Evolutionary conservation across 768 basidiomycete genomes (phyloP).

Genomic region (Hydnum rufescens): DNA sequence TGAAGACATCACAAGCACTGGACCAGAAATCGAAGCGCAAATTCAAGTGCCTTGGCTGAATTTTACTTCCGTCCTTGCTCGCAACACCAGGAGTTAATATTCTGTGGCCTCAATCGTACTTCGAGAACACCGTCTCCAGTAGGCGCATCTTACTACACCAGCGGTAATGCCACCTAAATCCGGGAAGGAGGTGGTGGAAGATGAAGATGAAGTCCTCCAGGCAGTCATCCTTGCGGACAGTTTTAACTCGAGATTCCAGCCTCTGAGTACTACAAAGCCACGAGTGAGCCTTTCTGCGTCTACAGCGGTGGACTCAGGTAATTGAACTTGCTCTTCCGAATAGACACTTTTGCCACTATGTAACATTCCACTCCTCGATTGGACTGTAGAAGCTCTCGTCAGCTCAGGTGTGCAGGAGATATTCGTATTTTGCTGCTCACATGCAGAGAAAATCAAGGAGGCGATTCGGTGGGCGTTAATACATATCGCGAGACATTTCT

Average conservation of each 20-base stretch:
- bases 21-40: no score
- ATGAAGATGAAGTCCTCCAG: slow-evolving; percentile 68
- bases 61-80: no score
- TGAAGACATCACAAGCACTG: no score
- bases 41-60: no score
- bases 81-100: no score
- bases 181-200: slow-evolving; percentile 47
- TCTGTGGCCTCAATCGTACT: no score
- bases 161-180: slow-evolving; percentile 48
- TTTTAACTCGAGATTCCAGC: slow-evolving; percentile 84
- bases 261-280: slow-evolving; percentile 72
- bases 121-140: no score
- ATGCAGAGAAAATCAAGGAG: slow-evolving; percentile 66
- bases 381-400: slow-evolving; percentile 90
- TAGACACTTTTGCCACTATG: slow-evolving; percentile 87
- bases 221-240: slow-evolving; percentile 93
- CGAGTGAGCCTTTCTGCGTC: slow-evolving; percentile 33
- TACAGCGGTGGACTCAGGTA: background rate
- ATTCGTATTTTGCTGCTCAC: slow-evolving; percentile 85
- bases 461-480: slow-evolving; percentile 68
- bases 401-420: slow-evolving; percentile 93
- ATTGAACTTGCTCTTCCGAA: background rate
- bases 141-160: no score
- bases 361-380: slow-evolving; percentile 81
- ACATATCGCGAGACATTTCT: background rate